Evolutionary conservation across 257 asterid species (phyloP).

Genomic region (Buddleja alternifolia): DNA sequence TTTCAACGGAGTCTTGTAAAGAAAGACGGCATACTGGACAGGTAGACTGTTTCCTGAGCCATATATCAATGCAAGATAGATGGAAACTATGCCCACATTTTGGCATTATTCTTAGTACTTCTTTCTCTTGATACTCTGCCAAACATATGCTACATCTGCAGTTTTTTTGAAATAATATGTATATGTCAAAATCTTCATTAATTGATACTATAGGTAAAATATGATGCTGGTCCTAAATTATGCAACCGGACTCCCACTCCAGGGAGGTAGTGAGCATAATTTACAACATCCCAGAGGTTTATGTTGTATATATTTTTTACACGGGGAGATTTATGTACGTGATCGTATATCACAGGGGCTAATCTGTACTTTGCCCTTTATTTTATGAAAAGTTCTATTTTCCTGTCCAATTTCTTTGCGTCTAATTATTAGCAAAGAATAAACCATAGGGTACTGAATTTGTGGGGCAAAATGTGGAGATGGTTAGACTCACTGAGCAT

Average conservation of each 20-base stretch:
- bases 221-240: background rate
- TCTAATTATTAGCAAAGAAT: background rate
- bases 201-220: background rate
- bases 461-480: background rate
- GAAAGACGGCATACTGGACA: slow-evolving; percentile 93
- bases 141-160: slow-evolving; percentile 81
- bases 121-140: slow-evolving; percentile 81
- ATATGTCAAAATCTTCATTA: background rate
- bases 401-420: background rate
- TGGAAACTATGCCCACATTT: slow-evolving; percentile 86
- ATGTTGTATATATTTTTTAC: too few relatives aligned
- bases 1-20: slow-evolving; percentile 51
- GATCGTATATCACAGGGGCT: too few relatives aligned
- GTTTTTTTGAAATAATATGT: slow-evolving; percentile 3
- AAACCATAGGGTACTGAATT: slow-evolving; percentile 14
- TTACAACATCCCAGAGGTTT: too few relatives aligned
- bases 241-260: too few relatives aligned
- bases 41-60: slow-evolving; percentile 86
- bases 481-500: slow-evolving; percentile 71
- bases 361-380: too few relatives aligned
- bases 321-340: too few relatives aligned
- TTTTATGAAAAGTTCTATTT: too few relatives aligned
- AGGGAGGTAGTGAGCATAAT: too few relatives aligned
- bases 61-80: slow-evolving; percentile 76
- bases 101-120: slow-evolving; percentile 81